These are phyloP conservation scores for Medicago lupulina DNA, from an alignment of 306 rosid species.

Conservation along the genomic window DNA sequence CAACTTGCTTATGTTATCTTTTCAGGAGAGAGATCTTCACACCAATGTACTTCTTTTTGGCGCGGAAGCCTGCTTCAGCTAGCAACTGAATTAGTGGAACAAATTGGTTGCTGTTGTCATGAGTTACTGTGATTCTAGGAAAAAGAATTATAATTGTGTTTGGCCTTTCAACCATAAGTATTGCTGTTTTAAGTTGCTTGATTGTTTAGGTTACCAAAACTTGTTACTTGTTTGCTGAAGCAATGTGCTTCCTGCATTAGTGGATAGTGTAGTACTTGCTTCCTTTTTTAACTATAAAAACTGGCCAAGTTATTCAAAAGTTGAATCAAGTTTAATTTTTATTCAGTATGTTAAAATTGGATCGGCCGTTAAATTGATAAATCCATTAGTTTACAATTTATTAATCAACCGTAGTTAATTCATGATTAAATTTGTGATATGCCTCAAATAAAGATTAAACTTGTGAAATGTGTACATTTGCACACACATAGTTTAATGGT, in stretches of 20 bases:
- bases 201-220: constrained; percentile 29
- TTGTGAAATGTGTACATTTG: not conserved
- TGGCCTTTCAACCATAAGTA: constrained; percentile 16
- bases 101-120: constrained; percentile 14
- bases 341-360: not conserved
- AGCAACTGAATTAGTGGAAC: constrained; percentile 37
- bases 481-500: too few relatives aligned
- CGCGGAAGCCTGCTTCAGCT: constrained; percentile 67
- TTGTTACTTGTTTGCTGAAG: constrained; percentile 30
- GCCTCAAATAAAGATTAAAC: not conserved
- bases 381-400: too few relatives aligned
- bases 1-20: constrained; percentile 32
- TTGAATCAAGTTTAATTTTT: not conserved
- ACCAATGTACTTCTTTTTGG: constrained; percentile 96
- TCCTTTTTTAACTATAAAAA: not conserved
- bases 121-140: constrained; percentile 14
- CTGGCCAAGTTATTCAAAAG: not conserved
- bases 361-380: not conserved
- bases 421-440: not conserved
- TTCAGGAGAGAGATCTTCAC: constrained; percentile 93
- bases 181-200: constrained; percentile 39
- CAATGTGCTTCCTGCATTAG: constrained; percentile 11
- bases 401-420: not conserved
- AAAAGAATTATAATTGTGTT: constrained; percentile 18
- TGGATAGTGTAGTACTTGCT: constrained; percentile 2